Base-by-base conservation (phyloP, 2,329 filamentous ascomycete species). In the Colletotrichum sp. region DNA sequence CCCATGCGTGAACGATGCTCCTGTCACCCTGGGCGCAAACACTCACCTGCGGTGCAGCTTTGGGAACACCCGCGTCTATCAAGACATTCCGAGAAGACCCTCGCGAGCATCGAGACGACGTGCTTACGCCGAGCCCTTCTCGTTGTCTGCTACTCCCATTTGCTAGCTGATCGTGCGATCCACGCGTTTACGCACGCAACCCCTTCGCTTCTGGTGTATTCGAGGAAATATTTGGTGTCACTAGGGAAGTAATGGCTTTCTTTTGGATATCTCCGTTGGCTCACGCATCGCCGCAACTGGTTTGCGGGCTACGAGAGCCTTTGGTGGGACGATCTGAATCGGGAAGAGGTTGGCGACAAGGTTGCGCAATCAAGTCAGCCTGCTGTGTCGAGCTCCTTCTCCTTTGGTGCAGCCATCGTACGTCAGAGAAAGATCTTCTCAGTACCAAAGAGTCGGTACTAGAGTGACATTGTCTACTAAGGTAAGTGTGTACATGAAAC, bases 291-390 rank as follows among this genome's bases (percentile, higher is more conserved):
- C 60, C 24, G 67, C 67, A 60, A 71, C 28, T 32, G 18, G 48
- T 28, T 73, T 65, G 67, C 16, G 58, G 58, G 32, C 58, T 65
- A 58, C 71, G 58, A 65, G 58, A 58, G 32, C 26, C 67, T 60
- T 30, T 28, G 21, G 26, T 9, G 8, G 15, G 9, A 58, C 8
- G 24, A 58, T 5, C 55, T 26, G 18, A 58, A 38, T 18, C n/a
- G 8, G 66, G 15, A n/a, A 16, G 18, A 21, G n/a, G 6, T 52
- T 52, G 43, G 12, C n/a, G 12, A 21, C 43, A 52, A 52, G 43
- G 2, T 21, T 52, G 43, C n/a, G n/a, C 43, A 21, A 21, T 3
- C 43, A 52, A 3, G 43, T 21, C 10, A 13, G n/a, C n/a, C n/a
- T 21, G 43, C n/a, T 52, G 12, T 13, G 10, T 1, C n/a, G 10